A percentile compares a stretch with the other conserved stretches of the same genome.
phyloP scores from a whole-genome alignment of 345 rosid genomes.

The Eucalyptus marginata region DNA sequence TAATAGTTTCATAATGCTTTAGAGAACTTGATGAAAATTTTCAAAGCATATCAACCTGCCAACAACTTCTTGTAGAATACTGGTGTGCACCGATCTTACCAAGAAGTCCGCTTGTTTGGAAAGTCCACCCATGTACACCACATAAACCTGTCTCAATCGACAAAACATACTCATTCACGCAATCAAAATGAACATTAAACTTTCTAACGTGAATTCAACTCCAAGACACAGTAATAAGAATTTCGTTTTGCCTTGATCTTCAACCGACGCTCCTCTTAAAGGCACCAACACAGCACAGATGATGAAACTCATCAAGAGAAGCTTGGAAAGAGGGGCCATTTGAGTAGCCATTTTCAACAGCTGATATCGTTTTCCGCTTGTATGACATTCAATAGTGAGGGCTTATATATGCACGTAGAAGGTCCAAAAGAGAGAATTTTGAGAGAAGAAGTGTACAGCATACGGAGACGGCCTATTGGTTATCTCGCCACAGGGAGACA shows the following conservation, averaged over 20 bases:
- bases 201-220: neutral
- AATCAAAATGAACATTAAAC: neutral
- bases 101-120: neutral
- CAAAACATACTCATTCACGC: neutral
- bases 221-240: neutral
- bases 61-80: neutral
- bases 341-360: neutral
- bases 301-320: neutral
- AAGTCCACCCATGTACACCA: conserved; percentile 13
- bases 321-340: neutral
- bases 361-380: neutral
- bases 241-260: neutral
- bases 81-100: neutral
- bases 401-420: neutral
- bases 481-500: neutral
- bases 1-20: neutral
- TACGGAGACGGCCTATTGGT: neutral
- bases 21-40: neutral
- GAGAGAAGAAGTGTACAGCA: neutral
- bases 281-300: neutral
- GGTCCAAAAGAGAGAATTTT: neutral
- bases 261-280: neutral
- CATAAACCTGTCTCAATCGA: neutral
- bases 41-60: neutral
- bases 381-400: neutral